Evolutionary conservation across 306 rosid genomes (phyloP).

Genomic region (Cicer chorassanicum): DNA sequence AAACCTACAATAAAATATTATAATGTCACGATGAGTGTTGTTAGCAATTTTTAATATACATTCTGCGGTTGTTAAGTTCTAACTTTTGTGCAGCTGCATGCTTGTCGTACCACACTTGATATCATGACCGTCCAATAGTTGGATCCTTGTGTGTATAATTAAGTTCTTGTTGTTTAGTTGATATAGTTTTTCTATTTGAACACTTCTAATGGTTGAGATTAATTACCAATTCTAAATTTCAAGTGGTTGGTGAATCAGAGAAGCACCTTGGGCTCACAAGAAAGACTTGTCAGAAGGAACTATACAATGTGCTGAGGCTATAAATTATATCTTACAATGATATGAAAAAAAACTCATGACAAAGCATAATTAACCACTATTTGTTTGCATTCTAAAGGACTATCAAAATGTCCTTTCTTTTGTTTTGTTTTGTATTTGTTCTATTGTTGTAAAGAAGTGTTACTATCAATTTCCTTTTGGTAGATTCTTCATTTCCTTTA

Average conservation of each 20-base stretch:
- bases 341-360: background rate
- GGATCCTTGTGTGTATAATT: conserved; percentile 17
- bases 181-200: conserved; percentile 32
- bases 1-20: too few species aligned
- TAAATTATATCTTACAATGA: conserved; percentile 12
- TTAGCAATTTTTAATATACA: background rate
- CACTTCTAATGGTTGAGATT: conserved; percentile 39
- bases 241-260: conserved; percentile 48
- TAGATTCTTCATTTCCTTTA: conserved; percentile 26
- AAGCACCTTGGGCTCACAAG: conserved; percentile 34
- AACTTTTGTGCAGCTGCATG: conserved; percentile 24
- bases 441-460: conserved; percentile 26
- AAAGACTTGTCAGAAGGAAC: conserved; percentile 37
- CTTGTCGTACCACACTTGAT: conserved; percentile 25
- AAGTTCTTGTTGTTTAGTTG: conserved; percentile 37
- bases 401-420: conserved; percentile 15
- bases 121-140: conserved; percentile 43
- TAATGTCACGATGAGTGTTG: background rate
- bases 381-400: conserved; percentile 32
- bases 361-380: conserved; percentile 23
- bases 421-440: conserved; percentile 22
- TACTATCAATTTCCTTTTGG: background rate
- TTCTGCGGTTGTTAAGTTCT: background rate
- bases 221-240: conserved; percentile 30
- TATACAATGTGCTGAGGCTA: conserved; percentile 29